A percentile compares a stretch with the other conserved stretches of the same genome.
Evolutionary conservation across 495 filamentous ascomycete species (phyloP).

Genomic region (Parathielavia appendiculata): DNA sequence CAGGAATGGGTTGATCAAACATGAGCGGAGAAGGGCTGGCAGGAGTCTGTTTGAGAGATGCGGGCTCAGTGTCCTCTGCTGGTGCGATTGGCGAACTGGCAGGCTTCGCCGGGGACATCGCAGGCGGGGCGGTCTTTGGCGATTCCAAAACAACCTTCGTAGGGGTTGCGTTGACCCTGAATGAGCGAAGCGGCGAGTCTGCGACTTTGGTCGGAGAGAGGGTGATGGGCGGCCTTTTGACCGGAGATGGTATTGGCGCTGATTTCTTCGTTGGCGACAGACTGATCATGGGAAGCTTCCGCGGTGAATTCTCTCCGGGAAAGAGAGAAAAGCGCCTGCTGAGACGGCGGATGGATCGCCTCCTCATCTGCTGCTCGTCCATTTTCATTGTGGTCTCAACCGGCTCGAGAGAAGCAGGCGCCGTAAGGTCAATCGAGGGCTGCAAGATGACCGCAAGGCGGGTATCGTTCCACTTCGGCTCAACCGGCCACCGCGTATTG

Average conservation of each 20-base stretch:
- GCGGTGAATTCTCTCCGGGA: conserved; percentile 23
- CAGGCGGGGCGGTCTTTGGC: conserved; percentile 19
- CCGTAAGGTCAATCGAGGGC: conserved; percentile 22
- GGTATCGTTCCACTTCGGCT: conserved; percentile 15
- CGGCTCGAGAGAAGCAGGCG: conserved; percentile 12
- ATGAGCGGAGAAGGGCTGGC: conserved; percentile 23
- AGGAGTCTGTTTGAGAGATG: not conserved
- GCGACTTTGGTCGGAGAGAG: conserved; percentile 26
- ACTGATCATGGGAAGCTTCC: conserved; percentile 19
- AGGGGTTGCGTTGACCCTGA: conserved; percentile 27
- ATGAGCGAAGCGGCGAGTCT: conserved; percentile 25
- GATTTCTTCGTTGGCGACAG: conserved; percentile 19
- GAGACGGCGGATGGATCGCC: conserved; percentile 25
- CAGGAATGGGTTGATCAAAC: conserved; percentile 30
- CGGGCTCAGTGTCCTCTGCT: not conserved
- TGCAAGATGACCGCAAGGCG: conserved; percentile 26
- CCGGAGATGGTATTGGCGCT: conserved; percentile 17
- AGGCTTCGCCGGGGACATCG: conserved; percentile 22
- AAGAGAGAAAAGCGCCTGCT: conserved; percentile 30
- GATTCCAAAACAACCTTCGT: conserved; percentile 29
- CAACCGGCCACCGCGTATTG: conserved; percentile 32
- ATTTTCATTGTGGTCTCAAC: conserved; percentile 18
- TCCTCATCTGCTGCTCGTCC: conserved; percentile 23
- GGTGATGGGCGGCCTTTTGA: conserved; percentile 20
- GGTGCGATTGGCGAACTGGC: conserved; percentile 6